These are phyloP conservation scores for Vigna radiata DNA, from an alignment of 306 rosid genomes.

Conservation along the genomic window DNA sequence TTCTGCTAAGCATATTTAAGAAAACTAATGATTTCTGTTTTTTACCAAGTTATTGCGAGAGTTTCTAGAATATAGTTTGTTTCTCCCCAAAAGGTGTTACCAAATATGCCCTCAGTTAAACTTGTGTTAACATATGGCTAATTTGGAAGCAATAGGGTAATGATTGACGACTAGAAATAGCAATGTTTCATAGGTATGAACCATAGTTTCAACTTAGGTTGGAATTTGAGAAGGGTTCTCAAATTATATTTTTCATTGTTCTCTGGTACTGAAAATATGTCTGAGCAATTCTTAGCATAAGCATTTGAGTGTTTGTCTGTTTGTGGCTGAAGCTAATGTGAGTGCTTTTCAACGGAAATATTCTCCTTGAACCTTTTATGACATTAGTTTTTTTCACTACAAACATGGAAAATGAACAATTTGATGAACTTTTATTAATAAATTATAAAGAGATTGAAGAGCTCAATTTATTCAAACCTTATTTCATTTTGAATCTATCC, in stretches of 20 bases:
- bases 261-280: constrained; percentile 1
- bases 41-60: neutral
- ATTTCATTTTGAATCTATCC: constrained; percentile 14
- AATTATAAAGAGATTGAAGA: constrained; percentile 18
- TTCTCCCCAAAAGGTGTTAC: neutral
- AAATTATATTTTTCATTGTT: neutral
- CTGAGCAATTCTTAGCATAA: neutral
- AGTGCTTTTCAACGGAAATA: constrained; percentile 11
- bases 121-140: neutral
- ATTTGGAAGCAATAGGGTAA: neutral
- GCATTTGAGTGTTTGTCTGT: constrained; percentile 2
- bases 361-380: constrained; percentile 2
- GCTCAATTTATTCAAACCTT: constrained; percentile 4
- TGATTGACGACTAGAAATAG: neutral
- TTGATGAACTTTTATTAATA: neutral
- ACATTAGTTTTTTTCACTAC: neutral
- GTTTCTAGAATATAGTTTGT: neutral
- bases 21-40: neutral
- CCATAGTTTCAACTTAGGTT: constrained; percentile 1
- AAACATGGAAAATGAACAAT: constrained; percentile 7
- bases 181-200: neutral
- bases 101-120: neutral
- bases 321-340: neutral
- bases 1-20: neutral
- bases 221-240: constrained; percentile 23